These are phyloP conservation scores for Luffa aegyptiaca DNA, from an alignment of 306 rosid genomes.

Conservation along the genomic window DNA sequence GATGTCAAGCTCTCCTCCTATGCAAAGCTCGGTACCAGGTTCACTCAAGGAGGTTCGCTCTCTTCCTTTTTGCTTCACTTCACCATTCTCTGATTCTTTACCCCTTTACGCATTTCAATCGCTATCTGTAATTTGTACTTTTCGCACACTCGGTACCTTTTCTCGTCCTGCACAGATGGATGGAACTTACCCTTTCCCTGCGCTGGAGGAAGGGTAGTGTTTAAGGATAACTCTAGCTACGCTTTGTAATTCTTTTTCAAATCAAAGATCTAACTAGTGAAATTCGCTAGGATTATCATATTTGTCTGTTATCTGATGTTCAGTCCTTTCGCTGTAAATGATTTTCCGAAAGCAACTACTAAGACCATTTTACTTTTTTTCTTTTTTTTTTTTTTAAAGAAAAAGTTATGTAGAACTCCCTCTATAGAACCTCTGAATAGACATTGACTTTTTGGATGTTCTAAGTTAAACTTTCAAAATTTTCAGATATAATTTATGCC, in stretches of 20 bases:
- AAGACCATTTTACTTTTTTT: background rate
- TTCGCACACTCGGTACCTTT: background rate
- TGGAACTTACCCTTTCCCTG: background rate
- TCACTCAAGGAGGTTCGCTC: conserved; percentile 70
- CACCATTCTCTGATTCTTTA: background rate
- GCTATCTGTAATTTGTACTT: background rate
- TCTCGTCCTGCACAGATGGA: background rate
- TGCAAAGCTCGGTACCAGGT: conserved; percentile 79
- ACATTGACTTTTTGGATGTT: background rate
- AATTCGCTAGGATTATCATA: background rate
- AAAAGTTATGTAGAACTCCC: background rate
- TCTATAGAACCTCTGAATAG: background rate
- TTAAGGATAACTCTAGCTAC: background rate
- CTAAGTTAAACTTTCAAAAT: background rate
- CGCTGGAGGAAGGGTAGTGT: background rate
- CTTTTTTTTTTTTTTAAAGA: background rate
- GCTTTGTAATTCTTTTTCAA: background rate
- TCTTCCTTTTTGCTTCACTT: background rate
- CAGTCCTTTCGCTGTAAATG: background rate
- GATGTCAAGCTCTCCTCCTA: conserved; percentile 95
- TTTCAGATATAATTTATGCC: background rate
- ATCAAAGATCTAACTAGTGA: background rate
- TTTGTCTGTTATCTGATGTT: background rate
- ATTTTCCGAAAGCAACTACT: background rate
- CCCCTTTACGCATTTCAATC: background rate